Base-by-base conservation (phyloP, 768 basidiomycete genomes). In the Leccinum variicolor region DNA sequence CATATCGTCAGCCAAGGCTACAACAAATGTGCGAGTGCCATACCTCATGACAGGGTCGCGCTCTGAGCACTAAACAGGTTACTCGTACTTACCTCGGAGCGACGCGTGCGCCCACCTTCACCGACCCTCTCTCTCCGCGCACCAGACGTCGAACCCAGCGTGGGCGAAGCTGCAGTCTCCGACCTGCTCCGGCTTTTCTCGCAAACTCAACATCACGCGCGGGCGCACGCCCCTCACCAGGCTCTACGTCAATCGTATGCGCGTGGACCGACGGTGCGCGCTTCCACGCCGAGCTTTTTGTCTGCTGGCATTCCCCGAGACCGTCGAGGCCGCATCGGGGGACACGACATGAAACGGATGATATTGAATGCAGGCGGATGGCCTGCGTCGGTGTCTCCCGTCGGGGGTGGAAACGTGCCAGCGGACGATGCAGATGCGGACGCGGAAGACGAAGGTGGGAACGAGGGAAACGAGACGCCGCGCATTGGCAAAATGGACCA, bases 221-320 rank as follows among this genome's bases (percentile, higher is more conserved):
- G 57, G 14, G 41, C 59, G 28, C 64, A 50, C 33, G 17, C 55
- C 3, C 56, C 58, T 5, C 72, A 77, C 2, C 66, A 69, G 26
- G 74, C 76, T 33, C 33, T 56, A 41, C 68, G 66, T 4, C 73
- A 63, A 34, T 61, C 66, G n/a, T 60, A 64, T 26, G 34, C 65
- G 60, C 56, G 71, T 57, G 57, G 70, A 61, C 53, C 71, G 67
- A 39, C 65, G 56, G 47, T 63, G 64, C 59, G 71, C 19, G 60
- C 73, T 21, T 52, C 68, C 56, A 62, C 86, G 0, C 85, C 86
- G 0, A 87, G 82, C 47, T 92, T 92, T 74, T 74, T 91, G 25
- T 85, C 86, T 6, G 87, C 84, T 3, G 87, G 85, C 7, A 74
- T 82, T 11, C 91, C 92, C 23, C 81, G 91, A 52, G 92, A 93